A percentile compares a stretch with the other conserved stretches of the same genome.
Evolutionary conservation across 352 stramenopile species (phyloP).

Genomic region (Hyaloperonospora arabidopsidis): DNA sequence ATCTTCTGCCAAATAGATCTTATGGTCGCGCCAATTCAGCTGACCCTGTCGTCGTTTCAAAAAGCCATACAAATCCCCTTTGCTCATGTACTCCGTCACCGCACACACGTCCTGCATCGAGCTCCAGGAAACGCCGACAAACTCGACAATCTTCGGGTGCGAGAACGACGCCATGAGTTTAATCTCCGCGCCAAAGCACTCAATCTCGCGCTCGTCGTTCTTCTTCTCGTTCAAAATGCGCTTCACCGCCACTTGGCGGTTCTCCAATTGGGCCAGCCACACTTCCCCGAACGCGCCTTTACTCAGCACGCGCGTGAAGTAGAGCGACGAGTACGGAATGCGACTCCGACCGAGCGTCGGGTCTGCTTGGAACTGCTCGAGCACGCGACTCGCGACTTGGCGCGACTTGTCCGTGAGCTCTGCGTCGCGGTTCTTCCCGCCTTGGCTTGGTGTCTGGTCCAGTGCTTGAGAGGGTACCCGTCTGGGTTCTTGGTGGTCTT

Average conservation of each 20-base stretch:
- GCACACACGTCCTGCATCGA: conserved; percentile 59
- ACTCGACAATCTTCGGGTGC: conserved; percentile 79
- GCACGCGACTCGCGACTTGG: conserved; percentile 44
- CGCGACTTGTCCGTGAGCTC: conserved; percentile 35
- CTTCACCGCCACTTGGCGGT: conserved; percentile 74
- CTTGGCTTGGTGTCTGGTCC: no score
- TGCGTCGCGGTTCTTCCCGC: conserved; percentile 23
- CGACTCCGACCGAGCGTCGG: conserved; percentile 38
- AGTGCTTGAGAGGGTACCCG: no score
- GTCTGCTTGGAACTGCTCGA: conserved; percentile 68
- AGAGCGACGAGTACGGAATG: conserved; percentile 65
- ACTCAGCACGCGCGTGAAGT: conserved; percentile 77
- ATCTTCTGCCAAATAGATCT: conserved; percentile 65
- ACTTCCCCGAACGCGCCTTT: conserved; percentile 85
- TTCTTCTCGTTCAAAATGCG: conserved; percentile 74
- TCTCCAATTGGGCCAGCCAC: conserved; percentile 76
- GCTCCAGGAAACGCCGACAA: conserved; percentile 72
- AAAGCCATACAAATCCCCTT: conserved; percentile 66
- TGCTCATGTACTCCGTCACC: conserved; percentile 79
- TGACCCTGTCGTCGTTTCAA: conserved; percentile 58
- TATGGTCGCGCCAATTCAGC: conserved; percentile 68
- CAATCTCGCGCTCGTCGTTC: conserved; percentile 77
- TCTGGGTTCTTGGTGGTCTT: no score
- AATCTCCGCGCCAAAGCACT: conserved; percentile 80
- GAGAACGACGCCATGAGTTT: conserved; percentile 79